These are phyloP conservation scores for Gossypium raimondii DNA, from an alignment of 345 rosid species.

Conservation along the genomic window DNA sequence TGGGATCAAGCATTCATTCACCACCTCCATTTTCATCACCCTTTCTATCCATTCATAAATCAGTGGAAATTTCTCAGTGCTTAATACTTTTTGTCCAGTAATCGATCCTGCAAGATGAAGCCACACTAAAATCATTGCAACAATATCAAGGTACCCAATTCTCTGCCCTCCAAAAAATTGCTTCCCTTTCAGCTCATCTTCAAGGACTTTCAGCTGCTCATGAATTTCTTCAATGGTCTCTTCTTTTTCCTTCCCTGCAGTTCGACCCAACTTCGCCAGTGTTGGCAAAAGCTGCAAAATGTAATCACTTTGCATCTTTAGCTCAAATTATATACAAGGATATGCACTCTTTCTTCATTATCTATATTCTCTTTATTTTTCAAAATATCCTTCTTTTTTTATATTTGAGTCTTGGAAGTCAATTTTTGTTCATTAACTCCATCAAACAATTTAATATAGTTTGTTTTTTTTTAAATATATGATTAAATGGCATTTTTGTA, in stretches of 20 bases:
- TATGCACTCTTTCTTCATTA: too few species aligned
- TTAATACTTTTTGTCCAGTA: neutral
- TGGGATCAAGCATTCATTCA: slow-evolving; percentile 7
- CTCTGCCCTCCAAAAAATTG: slow-evolving; percentile 24
- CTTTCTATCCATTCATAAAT: slow-evolving; percentile 1
- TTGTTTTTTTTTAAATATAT: too few species aligned
- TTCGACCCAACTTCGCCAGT: neutral
- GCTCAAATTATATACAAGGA: too few species aligned
- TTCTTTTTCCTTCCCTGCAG: slow-evolving; percentile 9
- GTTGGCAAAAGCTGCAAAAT: slow-evolving; percentile 13
- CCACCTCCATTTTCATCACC: neutral
- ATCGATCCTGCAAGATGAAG: neutral
- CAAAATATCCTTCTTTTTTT: too few species aligned
- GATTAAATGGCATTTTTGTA: too few species aligned
- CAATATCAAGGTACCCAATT: slow-evolving; percentile 21
- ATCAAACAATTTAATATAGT: too few species aligned
- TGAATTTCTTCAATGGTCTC: slow-evolving; percentile 16
- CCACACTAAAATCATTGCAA: neutral
- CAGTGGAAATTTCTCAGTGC: neutral
- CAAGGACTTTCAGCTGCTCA: slow-evolving; percentile 18
- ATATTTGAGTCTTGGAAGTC: too few species aligned
- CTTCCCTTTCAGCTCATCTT: slow-evolving; percentile 21
- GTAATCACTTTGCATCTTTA: neutral
- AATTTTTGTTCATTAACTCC: too few species aligned
- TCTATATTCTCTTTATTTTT: too few species aligned